Conservation (phyloP, 768 basidiomycete genomes). For the Boletus barrowsii region DNA sequence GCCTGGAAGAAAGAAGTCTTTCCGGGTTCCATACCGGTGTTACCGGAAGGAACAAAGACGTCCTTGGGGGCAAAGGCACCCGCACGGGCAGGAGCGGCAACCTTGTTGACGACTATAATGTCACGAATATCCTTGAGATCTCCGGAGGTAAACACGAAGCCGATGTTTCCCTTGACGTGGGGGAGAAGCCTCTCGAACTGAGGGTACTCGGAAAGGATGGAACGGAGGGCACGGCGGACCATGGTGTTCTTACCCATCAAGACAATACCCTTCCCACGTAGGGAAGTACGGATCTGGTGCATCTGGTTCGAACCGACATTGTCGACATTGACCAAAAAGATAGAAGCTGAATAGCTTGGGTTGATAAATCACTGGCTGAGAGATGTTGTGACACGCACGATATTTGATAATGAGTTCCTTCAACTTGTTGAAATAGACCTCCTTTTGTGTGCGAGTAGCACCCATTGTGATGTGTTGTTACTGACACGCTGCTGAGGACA, state of each 20-base stretch:
- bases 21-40: constrained; percentile 99
- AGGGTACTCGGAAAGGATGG: constrained; percentile 85
- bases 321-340: constrained; percentile 99
- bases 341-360: constrained; percentile 63
- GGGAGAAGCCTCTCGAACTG: constrained; percentile 97
- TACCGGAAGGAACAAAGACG: constrained; percentile 88
- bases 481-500: constrained; percentile 7
- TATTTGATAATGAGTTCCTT: constrained; percentile 89
- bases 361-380: background rate
- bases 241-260: constrained; percentile 99
- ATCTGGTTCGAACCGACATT: constrained; percentile 99
- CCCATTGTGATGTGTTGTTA: constrained; percentile 66
- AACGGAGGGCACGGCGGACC: constrained; percentile 96
- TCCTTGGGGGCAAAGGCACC: constrained; percentile 94
- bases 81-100: constrained; percentile 97
- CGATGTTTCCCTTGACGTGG: constrained; percentile 95
- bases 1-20: constrained; percentile 99
- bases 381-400: constrained; percentile 52
- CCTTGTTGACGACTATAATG: constrained; percentile 93
- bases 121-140: constrained; percentile 97
- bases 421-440: constrained; percentile 88
- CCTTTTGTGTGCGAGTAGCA: constrained; percentile 86
- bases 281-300: constrained; percentile 94
- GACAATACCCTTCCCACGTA: constrained; percentile 95
- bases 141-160: constrained; percentile 92